Percentiles rank a stretch among this genome's conserved stretches.
These are phyloP conservation scores for Diutina ranongensis DNA, from an alignment of 1,139 yeast genomes.

Conservation along the genomic window DNA sequence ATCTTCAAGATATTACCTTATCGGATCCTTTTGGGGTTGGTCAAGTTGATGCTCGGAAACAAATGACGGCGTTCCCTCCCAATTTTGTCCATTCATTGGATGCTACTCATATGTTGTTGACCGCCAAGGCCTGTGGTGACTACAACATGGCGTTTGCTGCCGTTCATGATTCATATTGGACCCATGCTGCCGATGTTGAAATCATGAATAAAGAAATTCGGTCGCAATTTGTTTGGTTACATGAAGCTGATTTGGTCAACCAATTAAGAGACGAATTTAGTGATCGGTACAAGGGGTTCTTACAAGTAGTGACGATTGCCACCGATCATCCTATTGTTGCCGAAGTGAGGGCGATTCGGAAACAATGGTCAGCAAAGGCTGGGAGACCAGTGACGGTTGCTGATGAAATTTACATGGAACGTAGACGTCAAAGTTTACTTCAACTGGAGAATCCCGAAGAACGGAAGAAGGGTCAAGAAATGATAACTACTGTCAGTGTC, in stretches of 20 bases:
- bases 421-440: slow-evolving; percentile 45
- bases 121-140: slow-evolving; percentile 72
- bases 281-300: slow-evolving; percentile 61
- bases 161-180: slow-evolving; percentile 98
- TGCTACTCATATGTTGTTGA: slow-evolving; percentile 92
- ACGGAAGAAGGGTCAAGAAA: slow-evolving; percentile 38
- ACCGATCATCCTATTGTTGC: slow-evolving; percentile 41
- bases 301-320: slow-evolving; percentile 49
- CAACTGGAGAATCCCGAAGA: slow-evolving; percentile 40
- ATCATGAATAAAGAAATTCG: slow-evolving; percentile 64
- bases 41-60: slow-evolving; percentile 81
- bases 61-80: slow-evolving; percentile 90
- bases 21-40: slow-evolving; percentile 75
- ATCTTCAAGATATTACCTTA: slow-evolving; percentile 72
- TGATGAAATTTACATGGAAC: slow-evolving; percentile 69
- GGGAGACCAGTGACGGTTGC: slow-evolving; percentile 51
- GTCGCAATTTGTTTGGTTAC: slow-evolving; percentile 69
- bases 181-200: slow-evolving; percentile 82
- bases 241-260: slow-evolving; percentile 58
- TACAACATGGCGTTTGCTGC: slow-evolving; percentile 73
- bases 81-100: slow-evolving; percentile 91
- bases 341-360: slow-evolving; percentile 39
- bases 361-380: slow-evolving; percentile 34
- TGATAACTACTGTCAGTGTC: slow-evolving; percentile 69
- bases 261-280: slow-evolving; percentile 71